These are phyloP conservation scores for Fragosphaeria purpurea DNA, from an alignment of 2,329 filamentous ascomycete species.

Conservation along the genomic window DNA sequence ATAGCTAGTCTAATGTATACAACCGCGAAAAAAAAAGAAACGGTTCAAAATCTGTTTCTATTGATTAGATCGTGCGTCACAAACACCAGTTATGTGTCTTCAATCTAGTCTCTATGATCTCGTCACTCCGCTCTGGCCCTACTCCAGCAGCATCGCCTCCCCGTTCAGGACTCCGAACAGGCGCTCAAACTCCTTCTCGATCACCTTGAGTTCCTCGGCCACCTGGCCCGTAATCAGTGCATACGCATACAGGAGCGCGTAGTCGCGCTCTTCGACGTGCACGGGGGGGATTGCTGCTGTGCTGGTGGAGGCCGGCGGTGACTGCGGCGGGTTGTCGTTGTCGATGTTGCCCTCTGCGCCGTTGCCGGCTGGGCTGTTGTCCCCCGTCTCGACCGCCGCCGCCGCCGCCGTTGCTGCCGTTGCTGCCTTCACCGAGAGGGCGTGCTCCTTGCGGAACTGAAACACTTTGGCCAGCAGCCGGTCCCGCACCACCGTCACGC, in stretches of 20 bases:
- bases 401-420: background rate
- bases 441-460: conserved; percentile 65
- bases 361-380: background rate
- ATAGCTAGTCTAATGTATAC: too few relatives aligned
- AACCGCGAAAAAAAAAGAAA: too few relatives aligned
- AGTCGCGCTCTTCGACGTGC: conserved; percentile 63
- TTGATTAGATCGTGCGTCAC: too few relatives aligned
- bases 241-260: conserved; percentile 87
- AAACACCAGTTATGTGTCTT: too few relatives aligned
- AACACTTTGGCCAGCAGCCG: conserved; percentile 79
- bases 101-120: too few relatives aligned
- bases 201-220: conserved; percentile 51
- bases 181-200: conserved; percentile 50
- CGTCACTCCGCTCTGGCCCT: too few relatives aligned
- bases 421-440: conserved; percentile 6
- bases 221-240: conserved; percentile 59
- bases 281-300: conserved; percentile 12
- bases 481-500: conserved; percentile 70
- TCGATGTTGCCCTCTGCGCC: background rate
- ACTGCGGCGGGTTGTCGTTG: background rate
- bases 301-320: background rate
- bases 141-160: conserved; percentile 45
- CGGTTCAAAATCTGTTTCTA: too few relatives aligned
- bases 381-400: background rate
- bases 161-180: conserved; percentile 55